phyloP scores from a whole-genome alignment of 768 basidiomycete species.

The Pisolithus orientalis region DNA sequence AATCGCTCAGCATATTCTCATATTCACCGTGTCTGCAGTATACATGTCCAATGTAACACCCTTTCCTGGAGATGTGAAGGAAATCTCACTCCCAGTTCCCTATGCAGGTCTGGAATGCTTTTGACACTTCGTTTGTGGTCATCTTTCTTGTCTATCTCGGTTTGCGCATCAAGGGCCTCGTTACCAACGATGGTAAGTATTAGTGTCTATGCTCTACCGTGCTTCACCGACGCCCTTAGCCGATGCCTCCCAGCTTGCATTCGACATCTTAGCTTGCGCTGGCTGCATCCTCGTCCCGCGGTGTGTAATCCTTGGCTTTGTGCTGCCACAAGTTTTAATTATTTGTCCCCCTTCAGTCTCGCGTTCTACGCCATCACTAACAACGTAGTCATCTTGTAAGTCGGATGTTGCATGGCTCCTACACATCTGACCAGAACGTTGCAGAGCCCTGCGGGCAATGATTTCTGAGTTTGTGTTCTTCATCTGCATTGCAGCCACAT shows the following conservation, averaged over 20 bases:
- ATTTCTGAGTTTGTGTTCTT: constrained; percentile 75
- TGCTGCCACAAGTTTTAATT: background rate
- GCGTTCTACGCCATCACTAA: constrained; percentile 79
- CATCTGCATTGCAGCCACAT: constrained; percentile 67
- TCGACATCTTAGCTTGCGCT: constrained; percentile 79
- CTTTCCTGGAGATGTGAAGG: background rate
- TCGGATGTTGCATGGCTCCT: background rate
- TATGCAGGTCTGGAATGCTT: constrained; percentile 82
- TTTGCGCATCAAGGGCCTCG: constrained; percentile 60
- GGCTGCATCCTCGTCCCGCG: constrained; percentile 84
- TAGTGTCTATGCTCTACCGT: background rate
- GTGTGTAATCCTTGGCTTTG: constrained; percentile 26
- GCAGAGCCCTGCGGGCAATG: constrained; percentile 76
- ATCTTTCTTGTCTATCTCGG: constrained; percentile 65
- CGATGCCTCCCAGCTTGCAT: constrained; percentile 52
- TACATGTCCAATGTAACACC: constrained; percentile 72
- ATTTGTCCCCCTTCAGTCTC: constrained; percentile 34
- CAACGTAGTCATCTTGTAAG: constrained; percentile 73
- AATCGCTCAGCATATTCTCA: background rate
- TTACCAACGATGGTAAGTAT: constrained; percentile 42
- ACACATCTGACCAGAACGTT: constrained; percentile 1
- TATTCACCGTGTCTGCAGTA: constrained; percentile 34
- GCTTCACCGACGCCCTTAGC: constrained; percentile 23
- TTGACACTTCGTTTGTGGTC: constrained; percentile 69
- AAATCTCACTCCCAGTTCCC: constrained; percentile 1